Evolutionary conservation across 306 rosid genomes (phyloP), one percentile per base, ranked within the genome.

Genomic region (Corylus americana): DNA sequence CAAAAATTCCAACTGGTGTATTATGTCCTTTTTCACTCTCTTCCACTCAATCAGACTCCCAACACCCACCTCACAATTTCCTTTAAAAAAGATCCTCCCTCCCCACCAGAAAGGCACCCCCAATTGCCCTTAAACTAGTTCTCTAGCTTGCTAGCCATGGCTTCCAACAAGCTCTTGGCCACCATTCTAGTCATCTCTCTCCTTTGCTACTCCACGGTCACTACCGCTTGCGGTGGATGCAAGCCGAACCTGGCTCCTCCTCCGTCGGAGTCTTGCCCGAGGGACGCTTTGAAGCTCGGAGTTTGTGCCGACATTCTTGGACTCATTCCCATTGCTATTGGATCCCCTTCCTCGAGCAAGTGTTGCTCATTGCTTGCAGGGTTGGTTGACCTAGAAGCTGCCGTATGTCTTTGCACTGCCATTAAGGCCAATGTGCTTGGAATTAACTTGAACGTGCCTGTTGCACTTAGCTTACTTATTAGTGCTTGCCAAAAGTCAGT

Each of bases 401-500:
- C 98, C 0, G 70, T 89, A 31, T 95, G 98, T 76, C 88, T 95
- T 0, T 95, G 98, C 85, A 92, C 92, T 8, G 97, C 90, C 13
- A 79, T 92, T 63, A 92, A 95, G 83, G 90, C 85, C 73, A 95
- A 89, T 80, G 93, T 89, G 78, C 86, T 91, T 16, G 98, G 98
- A 1, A 55, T 88, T 35, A 83, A 92, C 87, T 73, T 95, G 84
- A 59, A 90, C 13, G 82, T 91, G 12, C 98, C 98, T 0, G 1
- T 95, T 57, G 12, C 91, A 0, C 83, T 95, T 68, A 87, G 88
- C 55, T 42, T 83, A 62, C 82, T 95, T 76, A 16, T 91, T 0
- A 91, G 97, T 80, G 94, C 98, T 47, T 95, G 98, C 89, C 82
- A 95, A 31, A 92, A 91, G 67, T 73, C 91, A 5, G 53, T 91